A percentile compares a stretch with the other conserved stretches of the same genome.
phyloP scores from a whole-genome alignment of 2,329 filamentous ascomycete genomes.

The Colletotrichum destructivum region DNA sequence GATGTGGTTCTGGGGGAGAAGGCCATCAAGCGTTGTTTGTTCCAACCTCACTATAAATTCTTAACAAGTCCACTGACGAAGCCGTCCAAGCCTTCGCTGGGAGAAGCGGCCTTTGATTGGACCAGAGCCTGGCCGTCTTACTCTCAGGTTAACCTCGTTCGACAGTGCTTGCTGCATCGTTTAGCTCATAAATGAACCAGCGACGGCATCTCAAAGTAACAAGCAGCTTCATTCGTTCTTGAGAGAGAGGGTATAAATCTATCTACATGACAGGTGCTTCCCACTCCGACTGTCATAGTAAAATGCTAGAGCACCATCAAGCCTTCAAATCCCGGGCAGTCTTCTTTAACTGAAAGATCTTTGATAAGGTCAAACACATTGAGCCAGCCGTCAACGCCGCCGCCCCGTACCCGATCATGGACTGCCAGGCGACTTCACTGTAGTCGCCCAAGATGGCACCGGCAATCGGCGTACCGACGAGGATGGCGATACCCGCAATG shows the following conservation, averaged over 20 bases:
- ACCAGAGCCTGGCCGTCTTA: background rate
- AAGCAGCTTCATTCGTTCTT: background rate
- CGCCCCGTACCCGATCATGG: conserved; percentile 40
- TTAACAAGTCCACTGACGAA: background rate
- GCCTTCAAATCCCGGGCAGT: conserved; percentile 10
- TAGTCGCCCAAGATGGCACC: conserved; percentile 48
- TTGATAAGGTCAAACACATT: conserved; percentile 30
- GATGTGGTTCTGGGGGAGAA: background rate
- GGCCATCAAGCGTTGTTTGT: background rate
- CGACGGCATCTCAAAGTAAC: background rate
- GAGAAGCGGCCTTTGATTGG: no score
- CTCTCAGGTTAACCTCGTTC: no score
- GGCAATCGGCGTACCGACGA: conserved; percentile 63
- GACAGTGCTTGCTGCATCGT: background rate
- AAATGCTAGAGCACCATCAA: background rate
- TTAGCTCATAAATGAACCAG: no score
- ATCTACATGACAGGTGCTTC: background rate
- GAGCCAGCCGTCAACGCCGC: conserved; percentile 34
- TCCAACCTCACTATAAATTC: background rate
- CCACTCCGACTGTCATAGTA: background rate
- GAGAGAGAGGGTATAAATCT: background rate
- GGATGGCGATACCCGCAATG: conserved; percentile 59
- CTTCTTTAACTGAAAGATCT: conserved; percentile 39
- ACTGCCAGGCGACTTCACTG: conserved; percentile 32
- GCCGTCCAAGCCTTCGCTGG: background rate